phyloP scores from a whole-genome alignment of 2,329 filamentous ascomycete species.

The Pestalotiopsis sp. region DNA sequence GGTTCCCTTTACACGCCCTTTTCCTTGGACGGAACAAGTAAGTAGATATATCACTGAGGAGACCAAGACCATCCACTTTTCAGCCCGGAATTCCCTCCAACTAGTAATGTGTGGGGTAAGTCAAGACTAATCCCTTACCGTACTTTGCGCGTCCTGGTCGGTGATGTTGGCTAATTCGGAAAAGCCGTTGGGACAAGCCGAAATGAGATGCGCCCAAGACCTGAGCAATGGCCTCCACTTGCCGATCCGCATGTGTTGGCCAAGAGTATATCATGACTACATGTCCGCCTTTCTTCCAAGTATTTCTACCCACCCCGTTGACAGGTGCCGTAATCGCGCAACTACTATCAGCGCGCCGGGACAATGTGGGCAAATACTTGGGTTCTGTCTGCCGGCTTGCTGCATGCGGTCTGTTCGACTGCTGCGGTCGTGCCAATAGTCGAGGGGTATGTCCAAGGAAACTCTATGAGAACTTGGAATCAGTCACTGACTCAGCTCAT shows the following conservation, averaged over 20 bases:
- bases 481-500: background rate
- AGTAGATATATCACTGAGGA: background rate
- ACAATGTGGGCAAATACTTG: background rate
- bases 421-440: background rate
- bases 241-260: background rate
- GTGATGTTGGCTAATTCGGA: background rate
- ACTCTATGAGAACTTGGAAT: background rate
- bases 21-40: no score
- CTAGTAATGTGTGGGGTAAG: background rate
- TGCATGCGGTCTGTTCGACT: background rate
- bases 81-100: background rate
- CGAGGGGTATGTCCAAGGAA: background rate
- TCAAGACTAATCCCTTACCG: background rate
- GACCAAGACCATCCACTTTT: background rate
- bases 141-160: background rate
- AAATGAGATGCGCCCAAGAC: background rate
- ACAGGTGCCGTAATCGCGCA: background rate
- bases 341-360: background rate
- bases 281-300: background rate
- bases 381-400: background rate
- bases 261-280: background rate
- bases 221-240: background rate
- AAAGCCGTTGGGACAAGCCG: background rate
- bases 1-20: no score
- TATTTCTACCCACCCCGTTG: background rate